Conservation (phyloP, 2,329 filamentous ascomycete species). For the Fusarium fujikuroi region DNA sequence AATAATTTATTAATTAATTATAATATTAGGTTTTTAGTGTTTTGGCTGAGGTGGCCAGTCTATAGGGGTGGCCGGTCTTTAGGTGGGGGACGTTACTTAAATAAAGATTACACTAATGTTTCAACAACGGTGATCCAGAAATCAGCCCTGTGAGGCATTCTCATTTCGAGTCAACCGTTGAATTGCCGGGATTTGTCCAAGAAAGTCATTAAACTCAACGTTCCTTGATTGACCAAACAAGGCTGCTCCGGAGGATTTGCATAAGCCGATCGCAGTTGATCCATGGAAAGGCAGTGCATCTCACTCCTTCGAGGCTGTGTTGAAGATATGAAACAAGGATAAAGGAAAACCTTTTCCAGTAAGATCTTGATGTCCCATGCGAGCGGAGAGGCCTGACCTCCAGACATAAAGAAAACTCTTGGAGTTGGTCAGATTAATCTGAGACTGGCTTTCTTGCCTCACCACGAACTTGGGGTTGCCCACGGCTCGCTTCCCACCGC, state of each 20-base stretch:
- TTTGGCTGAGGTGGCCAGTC: too few relatives aligned
- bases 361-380: neutral
- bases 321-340: neutral
- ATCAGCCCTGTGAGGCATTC: slow-evolving; percentile 5
- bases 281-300: neutral
- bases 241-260: neutral
- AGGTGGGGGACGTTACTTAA: too few relatives aligned
- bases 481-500: neutral
- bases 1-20: too few relatives aligned
- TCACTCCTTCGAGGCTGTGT: neutral
- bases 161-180: neutral
- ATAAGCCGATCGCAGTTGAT: neutral
- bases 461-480: neutral
- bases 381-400: neutral
- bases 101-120: neutral
- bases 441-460: neutral
- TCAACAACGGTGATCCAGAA: too few relatives aligned
- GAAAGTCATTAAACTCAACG: neutral
- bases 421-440: neutral
- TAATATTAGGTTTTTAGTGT: too few relatives aligned
- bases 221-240: neutral
- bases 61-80: too few relatives aligned
- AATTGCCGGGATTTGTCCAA: neutral
- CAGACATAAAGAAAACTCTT: neutral
- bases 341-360: neutral